Percentiles rank a stretch among this genome's conserved stretches.
These are phyloP conservation scores for Naumovozyma castellii DNA, from an alignment of 805 yeast genomes.

Conservation along the genomic window DNA sequence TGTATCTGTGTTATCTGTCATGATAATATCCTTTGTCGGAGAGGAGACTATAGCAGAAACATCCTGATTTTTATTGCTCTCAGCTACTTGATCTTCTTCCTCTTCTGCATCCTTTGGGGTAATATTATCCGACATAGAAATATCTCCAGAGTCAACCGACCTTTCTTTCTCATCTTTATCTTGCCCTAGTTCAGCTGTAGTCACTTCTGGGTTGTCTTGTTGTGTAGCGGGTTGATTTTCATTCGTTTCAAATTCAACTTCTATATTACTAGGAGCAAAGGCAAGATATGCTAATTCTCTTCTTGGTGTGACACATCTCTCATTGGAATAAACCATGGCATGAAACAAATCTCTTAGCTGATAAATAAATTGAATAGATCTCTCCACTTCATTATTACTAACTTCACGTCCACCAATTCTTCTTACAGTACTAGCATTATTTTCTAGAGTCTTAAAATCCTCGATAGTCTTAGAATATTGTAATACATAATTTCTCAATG, in stretches of 20 bases:
- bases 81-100: not conserved
- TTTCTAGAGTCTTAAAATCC: conserved; percentile 19
- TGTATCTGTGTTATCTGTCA: too few relatives aligned
- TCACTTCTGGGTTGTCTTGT: too few relatives aligned
- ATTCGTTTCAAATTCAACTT: conserved; percentile 45
- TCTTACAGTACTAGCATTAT: conserved; percentile 28
- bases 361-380: conserved; percentile 75
- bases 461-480: conserved; percentile 38
- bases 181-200: too few relatives aligned
- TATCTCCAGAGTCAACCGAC: too few relatives aligned
- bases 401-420: conserved; percentile 84
- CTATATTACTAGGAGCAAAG: conserved; percentile 60
- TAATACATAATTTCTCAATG: conserved; percentile 60
- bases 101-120: too few relatives aligned
- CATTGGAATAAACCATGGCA: conserved; percentile 54
- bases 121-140: too few relatives aligned
- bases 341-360: conserved; percentile 61
- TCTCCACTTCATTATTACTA: conserved; percentile 62
- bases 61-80: too few relatives aligned
- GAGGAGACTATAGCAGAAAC: too few relatives aligned
- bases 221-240: too few relatives aligned
- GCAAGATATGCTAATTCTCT: conserved; percentile 83
- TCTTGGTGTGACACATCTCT: conserved; percentile 67
- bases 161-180: too few relatives aligned
- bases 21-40: not conserved